These are phyloP conservation scores for Dichotomopilus funicola DNA, from an alignment of 2,329 filamentous ascomycete species.

Conservation along the genomic window DNA sequence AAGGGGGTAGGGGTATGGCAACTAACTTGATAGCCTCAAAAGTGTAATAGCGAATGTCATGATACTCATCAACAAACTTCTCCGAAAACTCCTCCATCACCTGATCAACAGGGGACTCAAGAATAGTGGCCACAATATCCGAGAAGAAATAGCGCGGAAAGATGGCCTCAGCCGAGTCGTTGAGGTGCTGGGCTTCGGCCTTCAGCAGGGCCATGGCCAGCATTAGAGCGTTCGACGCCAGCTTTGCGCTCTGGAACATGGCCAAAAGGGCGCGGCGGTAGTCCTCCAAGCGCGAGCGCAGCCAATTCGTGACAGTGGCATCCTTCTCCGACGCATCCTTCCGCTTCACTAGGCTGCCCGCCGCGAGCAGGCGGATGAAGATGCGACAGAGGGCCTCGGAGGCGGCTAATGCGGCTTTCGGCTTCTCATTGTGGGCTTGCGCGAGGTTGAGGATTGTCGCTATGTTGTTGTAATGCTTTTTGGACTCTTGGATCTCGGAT, in stretches of 20 bases:
- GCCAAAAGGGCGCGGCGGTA: conserved; percentile 58
- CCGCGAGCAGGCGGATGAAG: conserved; percentile 73
- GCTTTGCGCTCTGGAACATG: conserved; percentile 53
- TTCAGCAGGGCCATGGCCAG: conserved; percentile 80
- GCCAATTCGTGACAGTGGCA: conserved; percentile 66
- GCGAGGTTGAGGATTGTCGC: conserved; percentile 59
- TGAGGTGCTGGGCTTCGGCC: conserved; percentile 61
- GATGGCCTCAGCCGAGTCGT: conserved; percentile 54
- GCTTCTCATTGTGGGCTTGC: conserved; percentile 41
- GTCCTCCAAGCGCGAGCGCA: conserved; percentile 66
- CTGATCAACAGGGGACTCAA: conserved; percentile 54
- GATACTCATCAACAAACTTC: conserved; percentile 71
- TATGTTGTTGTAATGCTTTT: conserved; percentile 90
- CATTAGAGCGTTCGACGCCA: conserved; percentile 66
- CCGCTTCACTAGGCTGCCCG: conserved; percentile 61
- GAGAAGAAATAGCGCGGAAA: conserved; percentile 65
- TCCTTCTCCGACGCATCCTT: conserved; percentile 67
- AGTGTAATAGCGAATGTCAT: conserved; percentile 80
- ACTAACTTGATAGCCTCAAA: conserved; percentile 66
- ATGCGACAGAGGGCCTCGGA: conserved; percentile 78
- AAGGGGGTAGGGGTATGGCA: conserved; percentile 10
- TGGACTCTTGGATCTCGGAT: conserved; percentile 74
- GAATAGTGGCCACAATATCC: conserved; percentile 55
- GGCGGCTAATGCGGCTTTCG: conserved; percentile 57
- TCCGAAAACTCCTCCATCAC: conserved; percentile 66